Evolutionary conservation across 1,284 basidiomycete genomes (phyloP), one percentile per base, ranked within the genome.

Genomic region (Grifola frondosa): DNA sequence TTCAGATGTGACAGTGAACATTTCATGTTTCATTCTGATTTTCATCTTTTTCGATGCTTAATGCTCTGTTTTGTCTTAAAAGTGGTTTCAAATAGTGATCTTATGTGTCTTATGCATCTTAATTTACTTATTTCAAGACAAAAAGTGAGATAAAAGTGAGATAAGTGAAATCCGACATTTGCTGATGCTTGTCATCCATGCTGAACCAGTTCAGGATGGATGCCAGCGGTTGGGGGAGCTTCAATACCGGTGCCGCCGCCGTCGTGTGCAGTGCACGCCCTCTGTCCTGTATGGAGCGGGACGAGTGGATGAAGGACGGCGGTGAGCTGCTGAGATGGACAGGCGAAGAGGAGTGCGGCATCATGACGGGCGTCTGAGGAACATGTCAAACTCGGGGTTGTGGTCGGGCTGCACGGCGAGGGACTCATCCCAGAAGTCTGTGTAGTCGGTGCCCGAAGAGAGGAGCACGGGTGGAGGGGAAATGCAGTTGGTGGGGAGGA

Each of bases 401-500:
- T 54, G 46, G 29, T 58, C 52, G 21, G 37, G 34, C 20, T 51
- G 46, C 20, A 43, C 36, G 5, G 52, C 35, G 40, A 55, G 56
- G 4, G 59, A 58, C 30, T 62, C 52, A 8, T 53, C 55, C 11
- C 74, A 73, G 6, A 63, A 52, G 35, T 66, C 59, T 7, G 59
- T 58, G 52, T 62, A 61, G 37, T 32, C 33, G 46, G 52, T 38
- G 21, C 39, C 38, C 16, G 48, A 29, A 13, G 42, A 23, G 21
- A 37, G 21, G 22, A 21, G 21, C 26, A 21, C 44, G 17, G 54
- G 54, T 2, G 61, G 54, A 15, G 64, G 49, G 1, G 74, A 69
- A 7, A 87, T 62, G 2, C 80, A 80, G 2, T 82, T 68, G 13
- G 78, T 83, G 15, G 87, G 84, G 29, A 58, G 64, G 40, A 69